phyloP scores from a whole-genome alignment of 2,329 filamentous ascomycete genomes.

The Orbilia brochopaga region DNA sequence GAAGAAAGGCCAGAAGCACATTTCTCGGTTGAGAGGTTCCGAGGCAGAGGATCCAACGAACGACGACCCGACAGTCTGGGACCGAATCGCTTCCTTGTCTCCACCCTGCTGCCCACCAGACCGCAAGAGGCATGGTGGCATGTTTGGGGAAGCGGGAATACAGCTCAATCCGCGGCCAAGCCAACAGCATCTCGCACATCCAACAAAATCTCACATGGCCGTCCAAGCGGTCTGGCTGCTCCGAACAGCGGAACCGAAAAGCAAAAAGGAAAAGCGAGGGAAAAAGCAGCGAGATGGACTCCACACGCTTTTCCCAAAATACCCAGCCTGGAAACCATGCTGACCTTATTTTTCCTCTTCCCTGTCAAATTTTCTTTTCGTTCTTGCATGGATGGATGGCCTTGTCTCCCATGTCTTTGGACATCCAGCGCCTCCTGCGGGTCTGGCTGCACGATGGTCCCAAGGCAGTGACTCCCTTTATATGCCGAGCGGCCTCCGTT shows the following conservation, averaged over 20 bases:
- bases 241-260: slow-evolving; percentile 30
- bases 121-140: slow-evolving; percentile 38
- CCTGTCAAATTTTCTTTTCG: slow-evolving; percentile 27
- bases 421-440: slow-evolving; percentile 32
- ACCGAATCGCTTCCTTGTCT: slow-evolving; percentile 37
- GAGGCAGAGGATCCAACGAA: slow-evolving; percentile 33
- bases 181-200: neutral
- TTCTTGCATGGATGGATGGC: neutral
- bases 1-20: slow-evolving; percentile 30
- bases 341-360: slow-evolving; percentile 22
- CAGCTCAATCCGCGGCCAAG: slow-evolving; percentile 14
- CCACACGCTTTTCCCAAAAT: slow-evolving; percentile 27
- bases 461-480: slow-evolving; percentile 31
- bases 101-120: slow-evolving; percentile 30
- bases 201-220: neutral
- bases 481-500: slow-evolving; percentile 24
- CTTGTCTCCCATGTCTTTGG: slow-evolving; percentile 27
- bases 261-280: slow-evolving; percentile 47
- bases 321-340: slow-evolving; percentile 35
- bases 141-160: slow-evolving; percentile 48
- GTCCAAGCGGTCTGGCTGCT: slow-evolving; percentile 1
- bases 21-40: slow-evolving; percentile 21
- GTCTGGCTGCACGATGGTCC: slow-evolving; percentile 40
- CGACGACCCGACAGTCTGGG: slow-evolving; percentile 36
- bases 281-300: slow-evolving; percentile 22